Conservation (phyloP, 129 eudicot genomes). For the Sambucus nigra region DNA sequence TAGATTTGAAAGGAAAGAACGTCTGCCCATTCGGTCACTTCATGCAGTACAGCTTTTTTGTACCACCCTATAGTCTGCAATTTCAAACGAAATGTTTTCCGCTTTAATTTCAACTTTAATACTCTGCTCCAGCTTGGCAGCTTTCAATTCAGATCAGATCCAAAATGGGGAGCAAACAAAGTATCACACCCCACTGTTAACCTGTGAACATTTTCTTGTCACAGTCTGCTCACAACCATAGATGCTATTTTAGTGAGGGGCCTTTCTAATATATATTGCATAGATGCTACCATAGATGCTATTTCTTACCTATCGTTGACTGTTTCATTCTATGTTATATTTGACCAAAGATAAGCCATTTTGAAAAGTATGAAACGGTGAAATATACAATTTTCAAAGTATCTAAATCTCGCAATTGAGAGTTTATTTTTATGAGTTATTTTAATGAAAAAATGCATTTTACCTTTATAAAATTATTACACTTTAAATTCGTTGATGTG, state of each 20-base stretch:
- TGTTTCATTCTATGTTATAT: too few species aligned
- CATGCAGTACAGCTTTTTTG: constrained; percentile 17
- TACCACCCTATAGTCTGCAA: background rate
- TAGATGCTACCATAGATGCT: too few species aligned
- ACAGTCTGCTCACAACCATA: background rate
- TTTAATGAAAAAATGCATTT: too few species aligned
- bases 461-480: too few species aligned
- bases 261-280: too few species aligned
- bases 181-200: background rate
- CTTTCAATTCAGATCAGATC: constrained; percentile 1
- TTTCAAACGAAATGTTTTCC: background rate
- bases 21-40: constrained; percentile 39
- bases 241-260: background rate
- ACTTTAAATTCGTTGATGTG: too few species aligned
- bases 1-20: constrained; percentile 27
- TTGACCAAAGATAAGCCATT: too few species aligned
- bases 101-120: background rate
- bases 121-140: constrained; percentile 4
- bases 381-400: too few species aligned
- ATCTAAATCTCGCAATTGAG: too few species aligned
- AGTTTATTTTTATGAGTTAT: too few species aligned
- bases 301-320: too few species aligned
- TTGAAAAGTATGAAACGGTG: too few species aligned
- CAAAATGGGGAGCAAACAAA: constrained; percentile 1
- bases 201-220: background rate